A percentile compares a stretch with the other conserved stretches of the same genome.
Conservation (phyloP, 2,329 filamentous ascomycete species). For the Fusarium tupiense region DNA sequence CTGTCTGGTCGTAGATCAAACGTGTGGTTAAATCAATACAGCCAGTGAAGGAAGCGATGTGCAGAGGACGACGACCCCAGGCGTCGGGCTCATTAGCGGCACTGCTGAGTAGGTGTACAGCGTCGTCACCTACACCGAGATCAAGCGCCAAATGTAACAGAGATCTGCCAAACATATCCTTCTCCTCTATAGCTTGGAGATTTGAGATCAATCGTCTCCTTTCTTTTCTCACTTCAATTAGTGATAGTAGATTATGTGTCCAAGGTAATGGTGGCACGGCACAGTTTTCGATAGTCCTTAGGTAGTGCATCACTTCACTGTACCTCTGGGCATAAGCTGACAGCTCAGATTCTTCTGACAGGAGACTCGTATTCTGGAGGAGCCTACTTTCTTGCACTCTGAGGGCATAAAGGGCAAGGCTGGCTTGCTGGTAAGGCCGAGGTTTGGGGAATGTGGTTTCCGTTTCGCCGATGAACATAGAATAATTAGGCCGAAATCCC, state of each 20-base stretch:
- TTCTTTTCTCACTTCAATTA: accelerated
- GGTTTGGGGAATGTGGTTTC: neutral
- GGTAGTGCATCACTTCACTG: neutral
- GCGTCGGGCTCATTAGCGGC: neutral
- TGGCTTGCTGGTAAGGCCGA: neutral
- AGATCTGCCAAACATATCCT: neutral
- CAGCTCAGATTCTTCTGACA: neutral
- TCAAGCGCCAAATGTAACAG: neutral
- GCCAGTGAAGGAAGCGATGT: neutral
- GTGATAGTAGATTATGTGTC: neutral
- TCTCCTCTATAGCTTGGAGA: neutral
- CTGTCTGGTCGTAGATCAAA: neutral
- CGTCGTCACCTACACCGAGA: neutral
- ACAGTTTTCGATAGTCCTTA: too few species aligned
- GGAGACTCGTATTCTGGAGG: accelerated
- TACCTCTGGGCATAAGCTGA: neutral
- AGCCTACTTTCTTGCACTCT: neutral
- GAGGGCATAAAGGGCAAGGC: neutral
- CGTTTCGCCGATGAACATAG: too few species aligned
- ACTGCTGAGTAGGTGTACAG: neutral
- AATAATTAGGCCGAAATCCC: too few species aligned
- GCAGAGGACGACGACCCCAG: neutral
- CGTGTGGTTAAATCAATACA: neutral
- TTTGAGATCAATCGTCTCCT: accelerated
- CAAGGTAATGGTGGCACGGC: neutral